These are phyloP conservation scores for Wickerhamiella hasegawae DNA, from an alignment of 805 yeast species.

Conservation along the genomic window DNA sequence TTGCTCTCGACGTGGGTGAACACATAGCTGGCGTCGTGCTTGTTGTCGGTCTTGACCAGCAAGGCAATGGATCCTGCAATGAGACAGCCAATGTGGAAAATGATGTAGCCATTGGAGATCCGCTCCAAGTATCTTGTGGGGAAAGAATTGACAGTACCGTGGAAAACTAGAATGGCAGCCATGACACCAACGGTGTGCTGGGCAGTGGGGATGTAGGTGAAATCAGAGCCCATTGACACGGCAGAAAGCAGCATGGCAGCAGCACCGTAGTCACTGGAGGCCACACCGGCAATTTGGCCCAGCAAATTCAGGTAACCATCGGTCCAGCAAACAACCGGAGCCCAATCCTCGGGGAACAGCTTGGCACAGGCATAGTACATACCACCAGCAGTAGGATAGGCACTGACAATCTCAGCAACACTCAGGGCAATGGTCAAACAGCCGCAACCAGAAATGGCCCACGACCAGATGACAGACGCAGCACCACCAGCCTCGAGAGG, in stretches of 20 bases:
- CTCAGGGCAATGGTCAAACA: slow-evolving; percentile 39
- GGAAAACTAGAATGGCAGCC: slow-evolving; percentile 31
- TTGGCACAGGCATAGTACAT: slow-evolving; percentile 38
- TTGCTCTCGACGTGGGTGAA: slow-evolving; percentile 32
- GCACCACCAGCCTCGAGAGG: slow-evolving; percentile 42
- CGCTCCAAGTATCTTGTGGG: slow-evolving; percentile 35
- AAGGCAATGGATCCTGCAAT: slow-evolving; percentile 37
- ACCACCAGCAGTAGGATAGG: slow-evolving; percentile 67
- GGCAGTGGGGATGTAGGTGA: slow-evolving; percentile 19
- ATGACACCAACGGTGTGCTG: slow-evolving; percentile 18
- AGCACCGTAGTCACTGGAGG: slow-evolving; percentile 22
- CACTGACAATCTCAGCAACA: slow-evolving; percentile 51
- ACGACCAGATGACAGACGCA: slow-evolving; percentile 48
- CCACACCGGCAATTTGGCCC: slow-evolving; percentile 24
- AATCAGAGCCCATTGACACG: slow-evolving; percentile 21
- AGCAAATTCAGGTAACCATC: slow-evolving; percentile 35
- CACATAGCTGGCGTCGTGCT: slow-evolving; percentile 30
- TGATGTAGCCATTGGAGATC: slow-evolving; percentile 35
- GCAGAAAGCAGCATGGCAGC: slow-evolving; percentile 22
- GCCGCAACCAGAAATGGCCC: slow-evolving; percentile 39
- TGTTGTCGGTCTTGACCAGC: slow-evolving; percentile 35
- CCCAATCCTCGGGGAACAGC: slow-evolving; percentile 23
- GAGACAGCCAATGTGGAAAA: slow-evolving; percentile 33
- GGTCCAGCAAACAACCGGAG: slow-evolving; percentile 37
- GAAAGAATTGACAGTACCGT: slow-evolving; percentile 35